Evolutionary conservation across 805 yeast genomes (phyloP).

Genomic region (Ogataea dorogensis): DNA sequence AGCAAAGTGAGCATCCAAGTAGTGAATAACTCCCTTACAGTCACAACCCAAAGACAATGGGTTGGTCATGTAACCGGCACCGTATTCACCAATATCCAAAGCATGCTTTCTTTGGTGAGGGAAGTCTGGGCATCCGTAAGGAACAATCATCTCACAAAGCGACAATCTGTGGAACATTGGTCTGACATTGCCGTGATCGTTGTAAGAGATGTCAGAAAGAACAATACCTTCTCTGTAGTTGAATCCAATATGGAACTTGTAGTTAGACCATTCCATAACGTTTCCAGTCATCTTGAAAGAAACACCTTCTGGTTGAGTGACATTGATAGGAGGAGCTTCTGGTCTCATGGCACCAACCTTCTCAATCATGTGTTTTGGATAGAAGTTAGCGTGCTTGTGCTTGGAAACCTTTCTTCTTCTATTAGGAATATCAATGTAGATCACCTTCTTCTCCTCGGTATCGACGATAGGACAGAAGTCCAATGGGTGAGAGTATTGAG

Average conservation of each 20-base stretch:
- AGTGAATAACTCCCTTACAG: slow-evolving; percentile 83
- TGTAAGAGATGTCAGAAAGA: slow-evolving; percentile 66
- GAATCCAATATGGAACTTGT: slow-evolving; percentile 76
- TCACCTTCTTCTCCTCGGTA: slow-evolving; percentile 64
- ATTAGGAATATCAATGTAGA: slow-evolving; percentile 72
- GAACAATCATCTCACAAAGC: slow-evolving; percentile 80
- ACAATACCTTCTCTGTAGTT: slow-evolving; percentile 86
- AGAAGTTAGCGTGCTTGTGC: slow-evolving; percentile 67
- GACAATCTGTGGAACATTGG: slow-evolving; percentile 79
- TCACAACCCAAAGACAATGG: slow-evolving; percentile 78
- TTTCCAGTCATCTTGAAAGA: slow-evolving; percentile 70
- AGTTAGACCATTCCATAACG: slow-evolving; percentile 75
- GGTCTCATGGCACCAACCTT: slow-evolving; percentile 64
- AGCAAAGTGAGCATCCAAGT: slow-evolving; percentile 74
- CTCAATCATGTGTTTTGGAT: slow-evolving; percentile 60
- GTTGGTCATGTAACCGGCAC: slow-evolving; percentile 84
- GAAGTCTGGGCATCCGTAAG: slow-evolving; percentile 75
- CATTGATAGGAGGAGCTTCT: slow-evolving; percentile 62
- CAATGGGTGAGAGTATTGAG: slow-evolving; percentile 64
- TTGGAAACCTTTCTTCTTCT: slow-evolving; percentile 71
- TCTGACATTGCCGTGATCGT: slow-evolving; percentile 71
- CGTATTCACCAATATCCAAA: slow-evolving; percentile 82
- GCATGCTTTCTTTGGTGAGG: slow-evolving; percentile 88
- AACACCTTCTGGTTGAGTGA: slow-evolving; percentile 81
- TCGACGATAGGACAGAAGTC: slow-evolving; percentile 84